Conservation (phyloP, 2,329 filamentous ascomycete genomes). For the Pestalotiopsis fici region DNA sequence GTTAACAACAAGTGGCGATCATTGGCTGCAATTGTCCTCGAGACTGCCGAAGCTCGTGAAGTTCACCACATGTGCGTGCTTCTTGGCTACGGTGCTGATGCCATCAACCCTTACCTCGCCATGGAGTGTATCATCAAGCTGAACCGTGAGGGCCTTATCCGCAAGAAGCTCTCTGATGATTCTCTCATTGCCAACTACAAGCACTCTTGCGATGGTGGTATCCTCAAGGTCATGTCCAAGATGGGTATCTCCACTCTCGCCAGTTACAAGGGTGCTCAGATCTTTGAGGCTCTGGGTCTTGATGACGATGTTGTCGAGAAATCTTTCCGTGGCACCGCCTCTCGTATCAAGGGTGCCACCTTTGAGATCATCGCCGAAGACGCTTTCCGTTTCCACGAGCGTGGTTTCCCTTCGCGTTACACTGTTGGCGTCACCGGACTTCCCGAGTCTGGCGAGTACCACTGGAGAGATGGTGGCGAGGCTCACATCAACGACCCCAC, state of each 20-base stretch:
- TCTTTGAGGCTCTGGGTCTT: slow-evolving; percentile 93
- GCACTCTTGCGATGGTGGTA: slow-evolving; percentile 93
- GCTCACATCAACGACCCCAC: slow-evolving; percentile 93
- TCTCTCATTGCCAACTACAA: slow-evolving; percentile 93
- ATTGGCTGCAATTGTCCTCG: slow-evolving; percentile 80
- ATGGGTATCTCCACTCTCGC: slow-evolving; percentile 98
- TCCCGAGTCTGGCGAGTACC: slow-evolving; percentile 92
- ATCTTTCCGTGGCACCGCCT: slow-evolving; percentile 93
- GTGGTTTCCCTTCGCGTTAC: slow-evolving; percentile 80
- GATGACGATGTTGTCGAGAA: slow-evolving; percentile 90
- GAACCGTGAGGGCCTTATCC: slow-evolving; percentile 88
- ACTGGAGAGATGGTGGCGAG: slow-evolving; percentile 96
- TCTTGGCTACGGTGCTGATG: slow-evolving; percentile 92
- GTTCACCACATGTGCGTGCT: slow-evolving; percentile 99
- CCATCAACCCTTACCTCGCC: slow-evolving; percentile 90
- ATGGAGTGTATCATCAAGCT: slow-evolving; percentile 98
- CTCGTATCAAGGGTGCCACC: slow-evolving; percentile 90
- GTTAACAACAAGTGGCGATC: slow-evolving; percentile 96
- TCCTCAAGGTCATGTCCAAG: slow-evolving; percentile 98
- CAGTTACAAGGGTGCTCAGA: slow-evolving; percentile 97
- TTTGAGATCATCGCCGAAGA: slow-evolving; percentile 94
- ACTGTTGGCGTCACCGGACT: slow-evolving; percentile 79
- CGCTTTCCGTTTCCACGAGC: slow-evolving; percentile 92
- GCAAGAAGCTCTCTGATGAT: slow-evolving; percentile 82
- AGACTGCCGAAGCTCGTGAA: slow-evolving; percentile 94